Evolutionary conservation across 306 rosid species (phyloP).

Genomic region (Macrotyloma uniflorum): DNA sequence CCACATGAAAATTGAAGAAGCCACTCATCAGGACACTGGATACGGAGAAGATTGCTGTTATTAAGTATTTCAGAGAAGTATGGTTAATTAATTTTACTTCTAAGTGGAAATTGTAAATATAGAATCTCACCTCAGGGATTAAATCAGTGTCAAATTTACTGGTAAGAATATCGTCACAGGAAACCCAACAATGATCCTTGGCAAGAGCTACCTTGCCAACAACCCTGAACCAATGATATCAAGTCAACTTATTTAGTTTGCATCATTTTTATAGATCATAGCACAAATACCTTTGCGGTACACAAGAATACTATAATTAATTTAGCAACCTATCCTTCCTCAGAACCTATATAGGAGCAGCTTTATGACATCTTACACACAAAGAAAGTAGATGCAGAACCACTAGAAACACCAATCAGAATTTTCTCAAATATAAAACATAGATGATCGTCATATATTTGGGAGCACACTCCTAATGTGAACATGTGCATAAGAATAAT

Average conservation of each 20-base stretch:
- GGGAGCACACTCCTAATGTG: background rate
- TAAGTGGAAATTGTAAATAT: conserved; percentile 15
- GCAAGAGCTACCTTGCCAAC: conserved; percentile 76
- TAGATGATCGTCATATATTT: background rate
- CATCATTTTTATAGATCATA: conserved; percentile 10
- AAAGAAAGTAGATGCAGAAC: background rate
- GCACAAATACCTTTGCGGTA: background rate
- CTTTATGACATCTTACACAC: background rate
- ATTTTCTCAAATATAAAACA: background rate
- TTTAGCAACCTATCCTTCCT: background rate
- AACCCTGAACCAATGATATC: conserved; percentile 50
- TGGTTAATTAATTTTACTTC: background rate
- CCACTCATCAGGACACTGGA: conserved; percentile 82
- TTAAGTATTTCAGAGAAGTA: conserved; percentile 33
- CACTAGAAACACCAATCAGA: conserved; percentile 8
- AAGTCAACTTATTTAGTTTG: conserved; percentile 21
- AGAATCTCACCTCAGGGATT: conserved; percentile 60
- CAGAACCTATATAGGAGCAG: conserved; percentile 2
- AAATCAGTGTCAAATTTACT: conserved; percentile 41
- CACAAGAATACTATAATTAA: background rate
- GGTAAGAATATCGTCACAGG: conserved; percentile 47
- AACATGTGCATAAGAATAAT: background rate
- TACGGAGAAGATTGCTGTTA: conserved; percentile 33
- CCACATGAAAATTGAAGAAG: conserved; percentile 81
- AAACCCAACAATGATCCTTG: conserved; percentile 71